Base-by-base conservation (phyloP, 2,329 filamentous ascomycete genomes). In the Ilyonectria robusta region DNA sequence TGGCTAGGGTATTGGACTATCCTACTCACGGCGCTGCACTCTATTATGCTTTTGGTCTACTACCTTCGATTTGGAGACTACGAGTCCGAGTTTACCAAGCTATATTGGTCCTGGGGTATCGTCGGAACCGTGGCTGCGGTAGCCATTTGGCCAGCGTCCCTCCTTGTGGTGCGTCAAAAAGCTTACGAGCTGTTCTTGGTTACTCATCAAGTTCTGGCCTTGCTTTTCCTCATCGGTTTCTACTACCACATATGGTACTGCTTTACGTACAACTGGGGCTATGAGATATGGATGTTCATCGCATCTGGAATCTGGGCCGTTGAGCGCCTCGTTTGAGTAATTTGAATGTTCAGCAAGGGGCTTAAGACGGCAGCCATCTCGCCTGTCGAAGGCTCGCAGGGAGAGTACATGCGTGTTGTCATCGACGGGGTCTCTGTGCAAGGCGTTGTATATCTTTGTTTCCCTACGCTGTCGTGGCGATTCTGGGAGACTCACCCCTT, bases 21-120 rank as follows among this genome's bases (percentile, higher is more conserved):
- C 69, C 94, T 93, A 84, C 93, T 95, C 83, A 94, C 93, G 8
- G 91, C 94, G 1, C 21, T 82, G 3, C 81, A 82, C 66, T 80
- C 79, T 2, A 48, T 77, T 6, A 72, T 81, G 65, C 74, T 81
- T 2, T 61, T 78, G 40, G 70, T 42, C 4, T 75, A 79, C 70
- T 79, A 78, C 62, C 40, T 69, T 19, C 26, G 63, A 0, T 70
- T 70, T 17, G 73, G 74, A 11, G 59, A 70, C n/a, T 76, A 79
- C 19, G 56, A 61, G 15, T 60, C 67, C 6, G 77, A 81, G 47
- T 19, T 76, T 1, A 58, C 62, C 1, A 65, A 71, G 7, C 62
- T 66, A 11, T 81, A 80, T 65, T 81, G 72, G 81, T 72, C 75
- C 13, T 81, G 78, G 79, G 79, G 79, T 8, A 74, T 79, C 31